Evolutionary conservation across 2,329 filamentous ascomycete genomes (phyloP), one percentile per base, ranked within the genome.

Genomic region (Colletotrichum trifolii): DNA sequence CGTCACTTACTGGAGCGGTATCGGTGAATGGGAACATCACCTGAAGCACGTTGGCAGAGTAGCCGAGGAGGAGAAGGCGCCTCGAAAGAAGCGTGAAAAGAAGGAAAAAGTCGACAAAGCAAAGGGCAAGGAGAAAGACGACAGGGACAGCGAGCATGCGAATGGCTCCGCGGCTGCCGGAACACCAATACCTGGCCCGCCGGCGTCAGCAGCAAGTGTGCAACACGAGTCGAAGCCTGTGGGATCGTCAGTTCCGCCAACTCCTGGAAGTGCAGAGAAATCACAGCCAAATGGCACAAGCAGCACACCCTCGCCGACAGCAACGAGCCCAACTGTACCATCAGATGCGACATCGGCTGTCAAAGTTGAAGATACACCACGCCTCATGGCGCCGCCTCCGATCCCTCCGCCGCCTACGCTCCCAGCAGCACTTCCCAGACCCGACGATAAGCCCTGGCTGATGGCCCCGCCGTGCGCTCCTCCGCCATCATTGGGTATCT

Each of bases 1-100:
- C 10, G 89, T 97, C 46, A 93, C 92, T 2, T 95, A 92, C 76
- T 97, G 94, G 91, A 98, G 94, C 76, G 96, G 95, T n/a, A 87
- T 93, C 68, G 92, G 92, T 39, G 88, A 92, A 71, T 95, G 93
- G 86, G 85, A 90, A 60, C 90, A 93, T 71, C 91, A 90, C 74
- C 81, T 94, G 73, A 89, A 87, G 73, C 85, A 87, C 67, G 85
- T 93, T 43, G 92, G 92, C 45, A 89, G 86, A 70, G 83, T 90
- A 42, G 84, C 83, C 2, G 83, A 89, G 67, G 86, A 89, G 71
- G 87, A 89, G 73, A 87, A 86, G 71, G 81, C 82, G 12, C 73
- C 75, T 13, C 78, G 80, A 68, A 80, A 82, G 69, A 89, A 89
- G 73, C 81, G 82, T 64, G 81, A 84, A 75, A 89, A 88, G 74